Evolutionary conservation across 805 yeast species (phyloP).

Genomic region (Cyberlindnera euphorbiiphila): DNA sequence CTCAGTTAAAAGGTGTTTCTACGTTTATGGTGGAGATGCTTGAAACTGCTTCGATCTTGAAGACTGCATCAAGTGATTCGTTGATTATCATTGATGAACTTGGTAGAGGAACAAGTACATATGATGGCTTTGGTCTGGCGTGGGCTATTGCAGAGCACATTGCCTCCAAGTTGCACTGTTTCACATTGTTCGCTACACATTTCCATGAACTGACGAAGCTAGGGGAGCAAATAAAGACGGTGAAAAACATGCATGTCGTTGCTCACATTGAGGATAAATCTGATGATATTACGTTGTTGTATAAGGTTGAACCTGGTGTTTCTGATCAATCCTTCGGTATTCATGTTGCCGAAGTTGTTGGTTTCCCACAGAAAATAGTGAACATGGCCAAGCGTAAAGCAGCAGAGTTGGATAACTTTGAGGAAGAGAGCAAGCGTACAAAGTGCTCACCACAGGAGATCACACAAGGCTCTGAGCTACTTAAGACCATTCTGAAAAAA

Average conservation of each 20-base stretch:
- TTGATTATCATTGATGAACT: constrained; percentile 89
- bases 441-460: constrained; percentile 52
- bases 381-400: constrained; percentile 96
- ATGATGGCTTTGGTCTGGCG: constrained; percentile 97
- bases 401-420: constrained; percentile 55
- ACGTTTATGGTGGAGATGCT: constrained; percentile 97
- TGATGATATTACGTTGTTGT: constrained; percentile 79
- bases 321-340: constrained; percentile 96
- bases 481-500: constrained; percentile 39
- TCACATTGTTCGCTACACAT: constrained; percentile 93
- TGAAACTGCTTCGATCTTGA: constrained; percentile 84
- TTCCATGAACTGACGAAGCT: constrained; percentile 92
- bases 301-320: constrained; percentile 94
- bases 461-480: constrained; percentile 46
- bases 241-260: constrained; percentile 84
- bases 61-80: constrained; percentile 73
- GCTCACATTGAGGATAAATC: constrained; percentile 68
- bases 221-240: constrained; percentile 57
- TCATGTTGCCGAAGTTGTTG: constrained; percentile 94
- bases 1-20: constrained; percentile 93
- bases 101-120: constrained; percentile 78
- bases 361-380: constrained; percentile 85
- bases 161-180: constrained; percentile 65
- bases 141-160: constrained; percentile 93
- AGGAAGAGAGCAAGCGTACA: constrained; percentile 41